These are phyloP conservation scores for Scheffersomyces insectosa DNA, from an alignment of 1,139 yeast species.

Conservation along the genomic window DNA sequence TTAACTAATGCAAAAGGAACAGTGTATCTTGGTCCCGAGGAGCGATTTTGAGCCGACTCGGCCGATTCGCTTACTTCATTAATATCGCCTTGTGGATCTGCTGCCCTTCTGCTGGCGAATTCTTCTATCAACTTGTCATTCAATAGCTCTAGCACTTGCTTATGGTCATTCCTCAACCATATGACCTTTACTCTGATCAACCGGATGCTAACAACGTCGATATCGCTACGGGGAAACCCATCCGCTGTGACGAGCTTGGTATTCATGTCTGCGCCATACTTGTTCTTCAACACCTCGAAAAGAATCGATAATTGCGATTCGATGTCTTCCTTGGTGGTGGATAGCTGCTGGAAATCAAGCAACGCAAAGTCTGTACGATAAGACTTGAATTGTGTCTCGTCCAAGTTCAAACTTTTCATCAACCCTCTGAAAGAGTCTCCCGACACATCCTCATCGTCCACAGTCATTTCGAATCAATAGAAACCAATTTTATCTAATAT, in stretches of 20 bases:
- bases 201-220: slow-evolving; percentile 73
- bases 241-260: slow-evolving; percentile 66
- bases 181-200: slow-evolving; percentile 64
- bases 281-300: slow-evolving; percentile 31
- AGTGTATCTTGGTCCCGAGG: not conserved
- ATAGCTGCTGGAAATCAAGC: slow-evolving; percentile 28
- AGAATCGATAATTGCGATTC: slow-evolving; percentile 34
- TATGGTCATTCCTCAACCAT: slow-evolving; percentile 68
- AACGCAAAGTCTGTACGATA: slow-evolving; percentile 21
- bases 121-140: slow-evolving; percentile 48
- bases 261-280: slow-evolving; percentile 55
- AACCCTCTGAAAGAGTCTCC: slow-evolving; percentile 36
- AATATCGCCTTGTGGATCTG: slow-evolving; percentile 1
- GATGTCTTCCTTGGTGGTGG: slow-evolving; percentile 29
- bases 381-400: slow-evolving; percentile 23
- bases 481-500: too few relatives aligned
- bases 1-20: slow-evolving; percentile 62
- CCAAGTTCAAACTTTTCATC: slow-evolving; percentile 42
- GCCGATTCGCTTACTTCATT: not conserved
- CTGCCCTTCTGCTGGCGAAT: slow-evolving; percentile 23
- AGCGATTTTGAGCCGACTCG: not conserved
- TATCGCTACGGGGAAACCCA: slow-evolving; percentile 84
- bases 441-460: slow-evolving; percentile 1
- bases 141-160: slow-evolving; percentile 47
- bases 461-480: not conserved